A percentile compares a stretch with the other conserved stretches of the same genome.
Conservation (phyloP, 164 flowering plant genomes). For the Liriodendron chinense region DNA sequence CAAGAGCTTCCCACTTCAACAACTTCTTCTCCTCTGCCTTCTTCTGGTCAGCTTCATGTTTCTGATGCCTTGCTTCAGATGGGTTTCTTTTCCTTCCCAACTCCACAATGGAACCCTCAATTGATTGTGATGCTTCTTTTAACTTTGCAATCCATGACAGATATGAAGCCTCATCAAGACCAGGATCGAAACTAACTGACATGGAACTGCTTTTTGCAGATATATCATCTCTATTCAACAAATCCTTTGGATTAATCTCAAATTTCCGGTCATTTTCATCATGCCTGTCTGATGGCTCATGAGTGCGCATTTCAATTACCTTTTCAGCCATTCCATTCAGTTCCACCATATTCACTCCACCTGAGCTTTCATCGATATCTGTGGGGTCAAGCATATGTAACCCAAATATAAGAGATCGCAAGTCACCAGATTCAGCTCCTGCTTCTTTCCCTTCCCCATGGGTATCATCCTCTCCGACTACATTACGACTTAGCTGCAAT, state of each 20-base stretch:
- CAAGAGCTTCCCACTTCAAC: constrained; percentile 81
- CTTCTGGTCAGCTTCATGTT: constrained; percentile 61
- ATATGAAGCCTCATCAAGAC: constrained; percentile 81
- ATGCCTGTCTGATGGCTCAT: constrained; percentile 25
- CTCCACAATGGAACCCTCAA: constrained; percentile 28
- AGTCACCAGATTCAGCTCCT: constrained; percentile 54
- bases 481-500: constrained; percentile 73
- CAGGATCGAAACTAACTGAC: constrained; percentile 36
- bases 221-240: constrained; percentile 27
- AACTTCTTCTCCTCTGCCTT: constrained; percentile 78
- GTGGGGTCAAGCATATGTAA: constrained; percentile 68
- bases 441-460: constrained; percentile 40
- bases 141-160: constrained; percentile 82
- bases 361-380: constrained; percentile 34
- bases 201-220: constrained; percentile 18
- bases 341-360: constrained; percentile 36
- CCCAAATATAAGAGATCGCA: constrained; percentile 75
- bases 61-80: constrained; percentile 42
- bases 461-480: constrained; percentile 43
- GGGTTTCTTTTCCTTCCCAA: constrained; percentile 35
- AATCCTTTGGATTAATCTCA: constrained; percentile 43
- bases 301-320: constrained; percentile 50
- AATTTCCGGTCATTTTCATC: constrained; percentile 42
- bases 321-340: constrained; percentile 56
- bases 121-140: constrained; percentile 45